These are phyloP conservation scores for Taphrina wiesneri DNA, from an alignment of 1,139 yeast species.

Conservation along the genomic window DNA sequence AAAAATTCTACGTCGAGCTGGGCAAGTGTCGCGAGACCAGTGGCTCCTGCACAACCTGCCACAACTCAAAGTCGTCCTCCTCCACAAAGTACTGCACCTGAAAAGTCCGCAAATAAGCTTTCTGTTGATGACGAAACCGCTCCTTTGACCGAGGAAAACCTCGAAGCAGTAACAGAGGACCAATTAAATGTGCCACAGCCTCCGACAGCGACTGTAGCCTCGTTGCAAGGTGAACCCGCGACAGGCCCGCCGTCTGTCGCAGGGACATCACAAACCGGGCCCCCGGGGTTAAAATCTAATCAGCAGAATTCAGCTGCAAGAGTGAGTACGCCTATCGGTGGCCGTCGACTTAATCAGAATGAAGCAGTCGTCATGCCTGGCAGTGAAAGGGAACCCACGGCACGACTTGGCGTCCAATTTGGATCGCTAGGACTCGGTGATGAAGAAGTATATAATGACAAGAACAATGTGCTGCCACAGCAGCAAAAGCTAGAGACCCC, in stretches of 20 bases:
- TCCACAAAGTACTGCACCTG: neutral
- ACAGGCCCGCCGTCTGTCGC: slow-evolving; percentile 25
- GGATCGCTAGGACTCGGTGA: slow-evolving; percentile 25
- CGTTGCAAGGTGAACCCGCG: slow-evolving; percentile 30
- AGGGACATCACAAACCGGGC: slow-evolving; percentile 20
- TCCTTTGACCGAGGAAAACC: slow-evolving; percentile 26
- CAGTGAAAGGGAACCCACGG: slow-evolving; percentile 18
- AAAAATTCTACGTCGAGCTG: slow-evolving; percentile 31
- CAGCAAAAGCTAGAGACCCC: neutral
- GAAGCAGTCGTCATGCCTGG: slow-evolving; percentile 33
- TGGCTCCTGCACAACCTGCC: neutral
- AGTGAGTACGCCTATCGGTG: slow-evolving; percentile 23
- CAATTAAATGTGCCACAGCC: slow-evolving; percentile 24
- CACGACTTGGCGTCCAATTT: slow-evolving; percentile 22
- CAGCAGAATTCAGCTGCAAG: slow-evolving; percentile 4
- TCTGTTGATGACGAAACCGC: slow-evolving; percentile 4
- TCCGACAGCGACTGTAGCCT: slow-evolving; percentile 26
- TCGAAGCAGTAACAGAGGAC: slow-evolving; percentile 28
- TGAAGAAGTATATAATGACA: slow-evolving; percentile 15
- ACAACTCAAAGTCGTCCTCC: neutral
- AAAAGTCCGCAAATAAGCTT: neutral
- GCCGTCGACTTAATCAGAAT: slow-evolving; percentile 26
- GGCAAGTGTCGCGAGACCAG: slow-evolving; percentile 30
- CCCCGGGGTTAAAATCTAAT: slow-evolving; percentile 18
- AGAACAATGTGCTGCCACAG: neutral